Evolutionary conservation across 345 rosid species (phyloP), one percentile per base, ranked within the genome.

Genomic region (Populus simonii): DNA sequence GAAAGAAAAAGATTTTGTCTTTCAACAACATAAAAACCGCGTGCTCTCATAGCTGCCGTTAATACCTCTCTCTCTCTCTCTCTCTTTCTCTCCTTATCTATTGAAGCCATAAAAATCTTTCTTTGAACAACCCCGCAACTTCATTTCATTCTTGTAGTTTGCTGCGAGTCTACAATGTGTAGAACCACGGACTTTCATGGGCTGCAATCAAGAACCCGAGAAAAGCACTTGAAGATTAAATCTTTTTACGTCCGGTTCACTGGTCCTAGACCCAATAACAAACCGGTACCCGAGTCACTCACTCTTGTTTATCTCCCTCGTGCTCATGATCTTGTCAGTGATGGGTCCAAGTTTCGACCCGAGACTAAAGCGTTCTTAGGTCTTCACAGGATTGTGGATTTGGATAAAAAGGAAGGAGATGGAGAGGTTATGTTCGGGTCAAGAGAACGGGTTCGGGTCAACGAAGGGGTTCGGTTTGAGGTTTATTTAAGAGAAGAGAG

Each of bases 271-370:
- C n/a, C 47, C 22, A 20, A 5, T 67, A 35, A 35, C 22, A n/a
- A 59, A 1, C 51, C 63, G 13, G 74, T 89, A 41, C 88, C 92
- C 2, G 91, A 90, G 2, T 88, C 90, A 10, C 89, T 93, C 68
- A 92, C 97, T 16, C 96, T 91, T 31, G 76, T 89, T 39, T 93
- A 89, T 83, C 90, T 89, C 13, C 95, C 95, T 0, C 88, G 95
- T n/a, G 74, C 83, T 84, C 85, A 82, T 76, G 93, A 83, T 57
- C 90, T 92, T 51, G 85, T 83, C 65, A 83, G 92, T 29, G 80
- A 85, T 29, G 95, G 98, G 15, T 85, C 89, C 63, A 85, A 82
- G 74, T 75, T 89, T 80, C 89, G 92, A 25, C 88, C 97, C 59
- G 88, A 86, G 74, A 82, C 87, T 1, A 78, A 86, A 3, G 94